A percentile compares a stretch with the other conserved stretches of the same genome.
phyloP scores from a whole-genome alignment of 2,329 filamentous ascomycete genomes.

The Fusarium liriodendri region DNA sequence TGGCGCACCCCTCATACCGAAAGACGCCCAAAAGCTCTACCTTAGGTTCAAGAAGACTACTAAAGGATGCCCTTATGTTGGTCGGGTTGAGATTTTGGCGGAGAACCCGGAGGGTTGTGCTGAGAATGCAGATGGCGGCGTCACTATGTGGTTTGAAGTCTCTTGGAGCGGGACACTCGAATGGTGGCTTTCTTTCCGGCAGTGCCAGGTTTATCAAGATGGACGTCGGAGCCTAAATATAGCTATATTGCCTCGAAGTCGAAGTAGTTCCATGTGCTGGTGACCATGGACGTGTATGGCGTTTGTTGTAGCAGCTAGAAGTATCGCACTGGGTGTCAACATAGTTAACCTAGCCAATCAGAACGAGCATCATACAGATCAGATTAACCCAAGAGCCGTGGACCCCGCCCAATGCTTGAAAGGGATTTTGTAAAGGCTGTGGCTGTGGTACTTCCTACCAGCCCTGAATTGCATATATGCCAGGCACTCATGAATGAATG shows the following conservation, averaged over 20 bases:
- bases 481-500: too few relatives aligned
- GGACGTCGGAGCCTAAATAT: neutral
- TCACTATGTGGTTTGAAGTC: neutral
- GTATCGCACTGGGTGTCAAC: too few relatives aligned
- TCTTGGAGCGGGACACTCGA: neutral
- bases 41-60: neutral
- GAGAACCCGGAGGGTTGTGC: neutral
- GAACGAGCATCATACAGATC: too few relatives aligned
- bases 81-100: neutral
- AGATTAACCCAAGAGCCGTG: too few relatives aligned
- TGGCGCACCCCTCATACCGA: neutral
- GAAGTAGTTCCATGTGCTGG: too few relatives aligned
- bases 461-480: too few relatives aligned
- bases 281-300: too few relatives aligned
- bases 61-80: neutral
- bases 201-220: neutral
- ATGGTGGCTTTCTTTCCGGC: neutral
- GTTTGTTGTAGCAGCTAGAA: too few relatives aligned
- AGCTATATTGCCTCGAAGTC: neutral
- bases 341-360: too few relatives aligned
- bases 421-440: too few relatives aligned
- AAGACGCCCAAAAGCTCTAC: neutral
- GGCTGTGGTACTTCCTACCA: too few relatives aligned
- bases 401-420: too few relatives aligned
- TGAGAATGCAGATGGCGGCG: neutral